Conservation (phyloP, 1,284 basidiomycete species). For the Ustilago xerochloae region DNA sequence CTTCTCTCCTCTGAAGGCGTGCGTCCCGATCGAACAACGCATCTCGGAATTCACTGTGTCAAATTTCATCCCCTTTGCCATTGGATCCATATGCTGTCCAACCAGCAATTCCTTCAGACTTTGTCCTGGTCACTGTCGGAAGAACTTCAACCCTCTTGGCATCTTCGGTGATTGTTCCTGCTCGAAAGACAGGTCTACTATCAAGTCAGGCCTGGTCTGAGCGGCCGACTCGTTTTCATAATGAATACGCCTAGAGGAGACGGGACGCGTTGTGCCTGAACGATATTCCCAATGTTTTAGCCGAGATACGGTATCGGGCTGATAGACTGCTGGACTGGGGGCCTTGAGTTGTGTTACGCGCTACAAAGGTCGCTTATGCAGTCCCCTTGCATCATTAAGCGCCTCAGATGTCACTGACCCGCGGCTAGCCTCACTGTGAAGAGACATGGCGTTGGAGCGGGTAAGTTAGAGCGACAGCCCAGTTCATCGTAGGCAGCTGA, state of each 20-base stretch:
- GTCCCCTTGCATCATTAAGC: constrained; percentile 2
- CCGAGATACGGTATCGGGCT: background rate
- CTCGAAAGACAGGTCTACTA: too few species aligned
- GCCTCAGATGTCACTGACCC: background rate
- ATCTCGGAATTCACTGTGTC: background rate
- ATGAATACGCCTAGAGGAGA: too few species aligned
- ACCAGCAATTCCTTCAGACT: background rate
- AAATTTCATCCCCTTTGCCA: background rate
- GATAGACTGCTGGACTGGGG: too few species aligned
- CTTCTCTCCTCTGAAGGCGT: background rate
- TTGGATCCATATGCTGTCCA: background rate
- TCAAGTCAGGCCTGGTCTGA: too few species aligned
- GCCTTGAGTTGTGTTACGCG: background rate
- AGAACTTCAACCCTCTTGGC: too few species aligned
- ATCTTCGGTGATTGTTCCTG: too few species aligned
- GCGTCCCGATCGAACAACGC: constrained; percentile 6
- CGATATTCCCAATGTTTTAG: background rate
- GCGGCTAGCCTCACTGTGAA: background rate
- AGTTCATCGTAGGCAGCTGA: too few species aligned
- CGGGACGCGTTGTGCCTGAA: too few species aligned
- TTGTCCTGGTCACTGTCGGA: too few species aligned
- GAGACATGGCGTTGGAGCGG: too few species aligned
- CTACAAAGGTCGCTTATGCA: background rate
- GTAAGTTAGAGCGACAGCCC: too few species aligned
- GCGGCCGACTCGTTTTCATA: too few species aligned